A percentile compares a stretch with the other conserved stretches of the same genome.
Evolutionary conservation across 306 rosid species (phyloP).

Genomic region (Myrica gale): DNA sequence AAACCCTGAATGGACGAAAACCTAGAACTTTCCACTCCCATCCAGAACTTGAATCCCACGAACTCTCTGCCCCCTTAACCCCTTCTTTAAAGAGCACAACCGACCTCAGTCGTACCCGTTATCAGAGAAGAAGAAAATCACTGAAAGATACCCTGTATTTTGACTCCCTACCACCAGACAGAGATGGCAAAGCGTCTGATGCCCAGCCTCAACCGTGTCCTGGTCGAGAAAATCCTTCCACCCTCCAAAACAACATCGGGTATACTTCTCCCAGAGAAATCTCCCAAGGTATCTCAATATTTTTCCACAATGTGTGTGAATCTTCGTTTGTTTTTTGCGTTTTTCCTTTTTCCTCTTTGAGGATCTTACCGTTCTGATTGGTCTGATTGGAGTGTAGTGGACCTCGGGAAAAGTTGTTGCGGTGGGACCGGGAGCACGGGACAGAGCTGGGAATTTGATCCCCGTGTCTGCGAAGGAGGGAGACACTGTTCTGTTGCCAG

Average conservation of each 20-base stretch:
- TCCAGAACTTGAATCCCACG: conserved; percentile 31
- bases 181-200: conserved; percentile 84
- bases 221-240: conserved; percentile 75
- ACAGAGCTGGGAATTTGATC: conserved; percentile 59
- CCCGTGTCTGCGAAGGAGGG: conserved; percentile 78
- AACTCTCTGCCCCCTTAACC: neutral
- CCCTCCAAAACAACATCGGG: conserved; percentile 82
- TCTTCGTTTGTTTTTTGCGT: neutral
- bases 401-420: conserved; percentile 88
- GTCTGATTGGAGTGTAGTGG: conserved; percentile 37
- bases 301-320: neutral
- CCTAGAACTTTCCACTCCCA: conserved; percentile 61
- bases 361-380: conserved; percentile 1
- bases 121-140: neutral
- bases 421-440: conserved; percentile 79
- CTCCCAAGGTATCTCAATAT: conserved; percentile 55
- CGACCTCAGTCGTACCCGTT: neutral
- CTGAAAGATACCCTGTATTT: conserved; percentile 18
- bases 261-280: conserved; percentile 76
- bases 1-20: conserved; percentile 39
- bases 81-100: conserved; percentile 19
- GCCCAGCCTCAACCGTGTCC: conserved; percentile 72
- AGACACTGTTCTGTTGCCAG: conserved; percentile 84
- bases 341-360: neutral
- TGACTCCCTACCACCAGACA: neutral